phyloP scores from a whole-genome alignment of 31 red algal genomes.

The Odonthalia washingtoniensis region DNA sequence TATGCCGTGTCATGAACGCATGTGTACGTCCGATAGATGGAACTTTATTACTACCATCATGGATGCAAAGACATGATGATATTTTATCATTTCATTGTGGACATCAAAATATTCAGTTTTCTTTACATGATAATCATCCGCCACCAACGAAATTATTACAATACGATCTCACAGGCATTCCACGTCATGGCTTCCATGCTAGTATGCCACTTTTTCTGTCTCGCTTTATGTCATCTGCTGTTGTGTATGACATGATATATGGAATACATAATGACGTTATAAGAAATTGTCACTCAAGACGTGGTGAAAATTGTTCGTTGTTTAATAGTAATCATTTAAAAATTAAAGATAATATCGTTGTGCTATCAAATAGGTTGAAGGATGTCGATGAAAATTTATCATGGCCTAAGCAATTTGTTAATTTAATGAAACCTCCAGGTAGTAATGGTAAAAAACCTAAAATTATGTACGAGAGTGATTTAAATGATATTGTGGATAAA shows the following conservation, averaged over 20 bases:
- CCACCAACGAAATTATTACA: conserved; percentile 29
- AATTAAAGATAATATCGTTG: conserved; percentile 27
- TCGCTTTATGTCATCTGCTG: conserved; percentile 64
- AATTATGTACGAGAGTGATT: conserved; percentile 36
- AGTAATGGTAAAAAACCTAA: conserved; percentile 52
- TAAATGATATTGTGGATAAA: background rate
- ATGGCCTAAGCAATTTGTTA: conserved; percentile 72
- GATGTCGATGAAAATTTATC: conserved; percentile 55
- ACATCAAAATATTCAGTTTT: conserved; percentile 65
- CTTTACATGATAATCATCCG: conserved; percentile 45
- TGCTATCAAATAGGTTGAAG: conserved; percentile 49
- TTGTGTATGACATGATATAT: conserved; percentile 71
- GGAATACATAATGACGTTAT: conserved; percentile 49
- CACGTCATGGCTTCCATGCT: no score
- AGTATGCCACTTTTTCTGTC: conserved; percentile 70
- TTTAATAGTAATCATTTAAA: conserved; percentile 42
- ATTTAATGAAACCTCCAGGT: conserved; percentile 71
- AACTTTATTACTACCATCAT: conserved; percentile 63
- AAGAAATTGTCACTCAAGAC: conserved; percentile 65
- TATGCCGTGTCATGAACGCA: conserved; percentile 70
- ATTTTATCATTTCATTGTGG: conserved; percentile 67
- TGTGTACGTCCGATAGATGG: conserved; percentile 68
- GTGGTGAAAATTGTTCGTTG: conserved; percentile 48
- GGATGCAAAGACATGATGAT: conserved; percentile 76
- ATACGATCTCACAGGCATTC: conserved; percentile 58